Evolutionary conservation across 306 rosid genomes (phyloP), one percentile per base, ranked within the genome.

Genomic region (Prunus davidiana): DNA sequence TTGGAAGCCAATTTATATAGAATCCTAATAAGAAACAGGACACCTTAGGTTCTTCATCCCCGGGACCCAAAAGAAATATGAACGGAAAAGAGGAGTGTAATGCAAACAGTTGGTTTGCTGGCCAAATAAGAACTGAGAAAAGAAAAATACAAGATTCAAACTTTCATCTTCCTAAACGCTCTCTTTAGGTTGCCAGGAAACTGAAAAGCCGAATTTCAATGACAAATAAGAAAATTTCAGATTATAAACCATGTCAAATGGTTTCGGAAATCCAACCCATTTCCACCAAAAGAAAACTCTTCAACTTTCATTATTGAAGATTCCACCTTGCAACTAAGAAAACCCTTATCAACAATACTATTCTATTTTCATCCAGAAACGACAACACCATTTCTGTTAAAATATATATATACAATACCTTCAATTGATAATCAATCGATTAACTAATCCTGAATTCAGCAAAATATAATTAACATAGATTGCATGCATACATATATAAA

Each of bases 261-360:
- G 63, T 34, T 19, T 49, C 4, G 6, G 30, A 18, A 64, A 50
- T 8, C 61, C 9, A 74, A 43, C 41, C 70, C 56, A 62, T 27
- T 63, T 47, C 52, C 43, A 6, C 75, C 13, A 45, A 74, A 62
- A 9, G 0, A 19, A 50, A 3, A 81, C 16, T 34, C 77, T 64
- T 70, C 20, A 49, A 49, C 56, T n/a, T 65, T 57, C 55, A 61
- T 25, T 46, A 63, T 66, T 66, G 65, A 64, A 46, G 14, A 38
- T 43, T 52, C 69, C 79, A 43, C 19, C 65, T 67, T 32, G 30
- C 69, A 34, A n/a, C 22, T 47, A 79, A 65, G 6, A 55, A 72
- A 47, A 63, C 27, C 55, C 28, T 34, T 3, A 71, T 16, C 30
- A 57, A 65, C 58, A 67, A 43, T 28, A 8, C 1, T 11, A 58